Evolutionary conservation across 177 flowering plant genomes (phyloP), one percentile per base, ranked within the genome.

Genomic region (Telopea speciosissima): DNA sequence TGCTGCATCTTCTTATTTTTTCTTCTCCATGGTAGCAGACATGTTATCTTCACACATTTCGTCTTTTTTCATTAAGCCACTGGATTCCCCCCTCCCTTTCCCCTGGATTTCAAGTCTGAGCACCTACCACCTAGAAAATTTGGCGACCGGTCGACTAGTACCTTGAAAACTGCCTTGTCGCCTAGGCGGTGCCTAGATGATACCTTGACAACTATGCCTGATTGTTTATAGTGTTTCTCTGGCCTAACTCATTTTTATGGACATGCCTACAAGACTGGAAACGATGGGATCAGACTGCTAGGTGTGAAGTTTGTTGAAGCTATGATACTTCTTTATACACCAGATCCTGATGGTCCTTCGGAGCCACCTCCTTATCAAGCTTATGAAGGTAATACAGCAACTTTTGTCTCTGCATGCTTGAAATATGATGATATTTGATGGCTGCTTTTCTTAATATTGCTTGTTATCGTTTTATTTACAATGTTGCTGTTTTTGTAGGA

Each of bases 281-380:
- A 81, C 74, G 90, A 91, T 71, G 97, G 97, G 24, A 78, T 81
- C 66, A 83, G 88, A 76, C 75, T 88, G 78, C 80, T 86, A 58
- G 91, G 98, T 8, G 78, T 91, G 79, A 91, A 86, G 78, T 96
- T 91, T 85, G 89, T 96, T 49, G 92, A 88, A 82, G 84, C 90
- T 52, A 74, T 88, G 62, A 80, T 93, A 77, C 87, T 91, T 76
- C 91, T 96, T 67, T 93, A 89, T 67, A 89, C 97, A 21, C 93
- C 97, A 73, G 93, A 96, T 82, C 98, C 98, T 70, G 84, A 79
- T 82, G 89, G 88, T 56, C 68, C 86, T 65, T 77, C 84, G 42
- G 94, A 89, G 75, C 88, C 90, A 71, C 86, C 93, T 68, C 58
- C 86, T 74, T 77, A 73, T 78, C 73, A 74, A 40, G 68, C 61